These are phyloP conservation scores for Mortierella antarctica DNA, from an alignment of 192 early-diverging fungal genomes.

Conservation along the genomic window DNA sequence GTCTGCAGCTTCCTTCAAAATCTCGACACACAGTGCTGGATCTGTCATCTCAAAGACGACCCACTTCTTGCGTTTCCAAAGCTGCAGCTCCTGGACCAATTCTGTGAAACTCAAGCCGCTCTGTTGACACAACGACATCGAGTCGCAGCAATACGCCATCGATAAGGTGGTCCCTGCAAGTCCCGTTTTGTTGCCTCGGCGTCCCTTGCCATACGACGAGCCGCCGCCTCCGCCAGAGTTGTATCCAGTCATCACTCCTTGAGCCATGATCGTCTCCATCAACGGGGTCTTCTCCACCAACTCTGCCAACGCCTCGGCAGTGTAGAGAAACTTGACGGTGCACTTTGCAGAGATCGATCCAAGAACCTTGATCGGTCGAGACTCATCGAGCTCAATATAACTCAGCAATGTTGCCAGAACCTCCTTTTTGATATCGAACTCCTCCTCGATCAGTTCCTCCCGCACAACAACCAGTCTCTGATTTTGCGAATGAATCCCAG, in stretches of 20 bases:
- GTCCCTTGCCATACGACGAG: conserved; percentile 19
- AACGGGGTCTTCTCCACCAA: conserved; percentile 14
- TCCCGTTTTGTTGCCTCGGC: conserved; percentile 16
- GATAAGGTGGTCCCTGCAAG: conserved; percentile 34
- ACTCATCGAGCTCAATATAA: conserved; percentile 43
- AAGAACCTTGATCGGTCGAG: conserved; percentile 35
- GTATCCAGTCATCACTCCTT: conserved; percentile 39
- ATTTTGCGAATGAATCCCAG: neutral
- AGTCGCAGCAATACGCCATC: conserved; percentile 40
- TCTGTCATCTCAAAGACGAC: conserved; percentile 44
- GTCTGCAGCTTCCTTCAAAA: conserved; percentile 30
- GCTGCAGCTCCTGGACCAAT: conserved; percentile 36
- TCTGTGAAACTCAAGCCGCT: conserved; percentile 21
- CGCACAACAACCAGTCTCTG: conserved; percentile 32
- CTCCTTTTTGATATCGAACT: conserved; percentile 52
- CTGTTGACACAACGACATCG: conserved; percentile 37
- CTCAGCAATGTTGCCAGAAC: conserved; percentile 45
- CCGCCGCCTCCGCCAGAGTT: neutral
- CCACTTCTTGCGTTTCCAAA: conserved; percentile 50
- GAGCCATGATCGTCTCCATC: conserved; percentile 30
- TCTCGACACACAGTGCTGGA: conserved; percentile 30
- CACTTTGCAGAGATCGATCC: conserved; percentile 45
- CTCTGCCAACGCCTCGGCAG: conserved; percentile 17
- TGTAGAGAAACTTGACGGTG: conserved; percentile 42
- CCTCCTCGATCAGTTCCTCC: conserved; percentile 30